Percentiles rank a stretch among this genome's conserved stretches.
phyloP scores from a whole-genome alignment of 2,329 filamentous ascomycete genomes.

The Lomentospora prolificans region DNA sequence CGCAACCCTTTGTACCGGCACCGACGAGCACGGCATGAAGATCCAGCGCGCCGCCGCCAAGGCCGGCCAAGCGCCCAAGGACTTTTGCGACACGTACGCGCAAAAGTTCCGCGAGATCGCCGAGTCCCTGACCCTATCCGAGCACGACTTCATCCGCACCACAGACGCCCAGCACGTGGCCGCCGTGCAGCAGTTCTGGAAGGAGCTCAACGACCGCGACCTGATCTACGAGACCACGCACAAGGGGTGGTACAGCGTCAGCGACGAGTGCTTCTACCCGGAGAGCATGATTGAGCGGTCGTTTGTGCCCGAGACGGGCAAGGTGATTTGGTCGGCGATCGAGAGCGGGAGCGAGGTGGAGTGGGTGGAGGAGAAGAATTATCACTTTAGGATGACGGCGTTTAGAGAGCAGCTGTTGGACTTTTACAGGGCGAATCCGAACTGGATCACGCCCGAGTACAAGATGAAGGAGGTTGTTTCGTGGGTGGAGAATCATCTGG shows the following conservation, averaged over 20 bases:
- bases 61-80: conserved; percentile 61
- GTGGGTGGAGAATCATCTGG: conserved; percentile 67
- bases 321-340: conserved; percentile 69
- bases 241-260: conserved; percentile 92
- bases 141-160: conserved; percentile 87
- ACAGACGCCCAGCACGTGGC: conserved; percentile 74
- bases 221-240: conserved; percentile 80
- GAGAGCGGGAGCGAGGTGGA: conserved; percentile 92
- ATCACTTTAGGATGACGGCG: conserved; percentile 83
- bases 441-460: conserved; percentile 62
- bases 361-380: conserved; percentile 88
- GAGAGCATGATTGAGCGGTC: conserved; percentile 62
- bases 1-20: conserved; percentile 77
- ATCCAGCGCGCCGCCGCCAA: conserved; percentile 76
- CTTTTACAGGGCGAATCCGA: conserved; percentile 69
- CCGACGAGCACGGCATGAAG: conserved; percentile 97
- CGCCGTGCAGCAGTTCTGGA: conserved; percentile 86
- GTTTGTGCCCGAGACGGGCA: conserved; percentile 70
- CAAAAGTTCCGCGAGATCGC: conserved; percentile 71
- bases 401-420: conserved; percentile 69
- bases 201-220: conserved; percentile 61
- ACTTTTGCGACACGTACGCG: conserved; percentile 82
- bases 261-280: conserved; percentile 94
- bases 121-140: conserved; percentile 54
- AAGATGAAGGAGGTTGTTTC: conserved; percentile 71